phyloP scores from a whole-genome alignment of 2,329 filamentous ascomycete genomes.

The Lachnellula willkommii region DNA sequence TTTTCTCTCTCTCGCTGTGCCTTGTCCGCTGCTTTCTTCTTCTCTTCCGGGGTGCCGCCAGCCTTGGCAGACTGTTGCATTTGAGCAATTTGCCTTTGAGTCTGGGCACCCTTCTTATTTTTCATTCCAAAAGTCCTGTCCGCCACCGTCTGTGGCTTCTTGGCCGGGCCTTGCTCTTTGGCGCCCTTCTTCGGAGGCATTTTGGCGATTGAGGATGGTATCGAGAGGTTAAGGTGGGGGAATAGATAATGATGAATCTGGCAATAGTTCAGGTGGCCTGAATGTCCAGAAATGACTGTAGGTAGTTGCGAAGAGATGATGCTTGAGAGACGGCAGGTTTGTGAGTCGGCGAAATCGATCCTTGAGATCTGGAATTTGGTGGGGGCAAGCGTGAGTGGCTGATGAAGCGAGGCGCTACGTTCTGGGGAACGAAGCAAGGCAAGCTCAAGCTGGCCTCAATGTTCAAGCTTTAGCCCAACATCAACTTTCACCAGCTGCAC shows the following conservation, averaged over 20 bases:
- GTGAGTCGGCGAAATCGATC: constrained; percentile 10
- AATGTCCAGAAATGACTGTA: constrained; percentile 29
- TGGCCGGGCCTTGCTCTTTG: constrained; percentile 44
- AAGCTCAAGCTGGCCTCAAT: constrained; percentile 33
- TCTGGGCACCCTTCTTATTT: constrained; percentile 93
- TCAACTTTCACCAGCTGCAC: constrained; percentile 1
- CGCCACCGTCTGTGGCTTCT: constrained; percentile 62
- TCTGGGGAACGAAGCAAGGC: constrained; percentile 17
- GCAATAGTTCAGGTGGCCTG: not conserved
- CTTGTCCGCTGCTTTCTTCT: constrained; percentile 68
- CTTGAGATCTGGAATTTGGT: constrained; percentile 17
- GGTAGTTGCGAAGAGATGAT: constrained; percentile 2
- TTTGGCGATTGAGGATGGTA: constrained; percentile 34
- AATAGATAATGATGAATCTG: not conserved
- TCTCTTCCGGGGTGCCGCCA: constrained; percentile 79
- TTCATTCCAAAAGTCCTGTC: constrained; percentile 99
- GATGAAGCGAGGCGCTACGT: constrained; percentile 19
- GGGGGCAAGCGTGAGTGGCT: constrained; percentile 17
- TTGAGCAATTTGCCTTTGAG: constrained; percentile 85
- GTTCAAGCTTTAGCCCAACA: constrained; percentile 3
- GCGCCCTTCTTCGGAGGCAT: constrained; percentile 66
- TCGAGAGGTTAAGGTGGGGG: not conserved
- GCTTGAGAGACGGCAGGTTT: constrained; percentile 12
- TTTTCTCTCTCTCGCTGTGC: constrained; percentile 77
- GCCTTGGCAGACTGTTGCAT: constrained; percentile 68